Evolutionary conservation across 164 flowering plant species (phyloP), one percentile per base, ranked within the genome.

Genomic region (Tetracentron sinense): DNA sequence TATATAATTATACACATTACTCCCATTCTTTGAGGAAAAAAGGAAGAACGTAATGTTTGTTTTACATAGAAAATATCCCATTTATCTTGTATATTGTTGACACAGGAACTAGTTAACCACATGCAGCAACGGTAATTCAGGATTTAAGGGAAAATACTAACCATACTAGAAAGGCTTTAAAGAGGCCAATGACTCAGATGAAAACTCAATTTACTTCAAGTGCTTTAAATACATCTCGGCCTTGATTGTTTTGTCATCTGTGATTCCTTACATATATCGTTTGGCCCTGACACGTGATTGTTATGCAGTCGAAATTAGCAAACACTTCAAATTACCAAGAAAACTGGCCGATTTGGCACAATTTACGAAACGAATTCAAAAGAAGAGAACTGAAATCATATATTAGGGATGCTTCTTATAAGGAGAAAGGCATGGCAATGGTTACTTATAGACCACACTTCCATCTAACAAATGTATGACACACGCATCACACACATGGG

Each of bases 191-290:
- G 59, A 83, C 75, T 94, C 97, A 6, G n/a, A n/a, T n/a, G 83
- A 75, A 66, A 94, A 94, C 62, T 91, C 96, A 53, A 89, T 85
- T 67, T 94, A n/a, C 99, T 63, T 92, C 96, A 19, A 94, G 74
- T 4, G 99, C 97, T 64, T 86, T 89, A 17, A 94, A 72, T 50
- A 94, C 92, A 77, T 91, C 99, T 92, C 90, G 6, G 96, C 96
- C 70, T 78, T 94, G 44, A 94, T 81, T 0, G 83, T n/a, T 94
- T 69, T 88, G 96, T 68, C 99, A n/a, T 81, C 73, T 79, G 88
- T 14, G 96, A 82, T 65, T 91, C 97, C 79, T 78, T 86, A 61
- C 97, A 94, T 53, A 92, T 73, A 51, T 94, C 99, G 74, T 91
- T 86, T 12, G n/a, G 97, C 99, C 73, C 99, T 94, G 81, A n/a